A percentile compares a stretch with the other conserved stretches of the same genome.
Evolutionary conservation across 2,329 filamentous ascomycete species (phyloP).

Genomic region (Cryphonectria japonica): DNA sequence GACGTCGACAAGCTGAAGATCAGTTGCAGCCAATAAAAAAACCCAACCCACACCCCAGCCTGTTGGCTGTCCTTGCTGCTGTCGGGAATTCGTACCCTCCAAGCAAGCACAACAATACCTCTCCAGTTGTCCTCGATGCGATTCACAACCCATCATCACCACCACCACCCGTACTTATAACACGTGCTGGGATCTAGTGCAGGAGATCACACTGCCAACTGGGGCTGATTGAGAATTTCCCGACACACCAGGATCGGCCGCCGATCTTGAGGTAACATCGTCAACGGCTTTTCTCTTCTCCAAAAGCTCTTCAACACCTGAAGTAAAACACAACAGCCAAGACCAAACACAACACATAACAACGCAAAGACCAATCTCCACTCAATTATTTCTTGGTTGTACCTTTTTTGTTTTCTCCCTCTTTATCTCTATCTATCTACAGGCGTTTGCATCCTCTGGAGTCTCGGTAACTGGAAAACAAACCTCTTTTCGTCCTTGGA

Average conservation of each 20-base stretch:
- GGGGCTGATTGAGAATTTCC: slow-evolving; percentile 7
- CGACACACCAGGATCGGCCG: slow-evolving; percentile 1
- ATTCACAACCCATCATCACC: not conserved
- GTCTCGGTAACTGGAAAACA: slow-evolving; percentile 33
- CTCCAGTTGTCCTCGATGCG: not conserved
- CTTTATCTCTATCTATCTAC: slow-evolving; percentile 29
- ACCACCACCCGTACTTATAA: not conserved
- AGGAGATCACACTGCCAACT: slow-evolving; percentile 6
- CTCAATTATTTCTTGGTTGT: slow-evolving; percentile 33
- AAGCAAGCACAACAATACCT: not conserved
- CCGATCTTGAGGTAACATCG: slow-evolving; percentile 15
- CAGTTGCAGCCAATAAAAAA: not conserved
- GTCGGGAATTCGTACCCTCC: not conserved
- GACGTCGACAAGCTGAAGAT: not conserved
- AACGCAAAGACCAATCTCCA: slow-evolving; percentile 36
- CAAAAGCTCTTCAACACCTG: not conserved
- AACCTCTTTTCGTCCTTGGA: slow-evolving; percentile 30
- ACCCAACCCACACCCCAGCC: not conserved
- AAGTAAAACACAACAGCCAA: slow-evolving; percentile 3
- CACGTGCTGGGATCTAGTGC: not conserved
- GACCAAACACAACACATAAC: slow-evolving; percentile 4
- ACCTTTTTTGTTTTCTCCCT: slow-evolving; percentile 33
- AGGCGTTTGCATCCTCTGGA: slow-evolving; percentile 33
- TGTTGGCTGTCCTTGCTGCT: not conserved
- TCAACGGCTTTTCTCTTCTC: not conserved